Conservation (phyloP, 176 grass and related monocot species). For the Dactylis glomerata region DNA sequence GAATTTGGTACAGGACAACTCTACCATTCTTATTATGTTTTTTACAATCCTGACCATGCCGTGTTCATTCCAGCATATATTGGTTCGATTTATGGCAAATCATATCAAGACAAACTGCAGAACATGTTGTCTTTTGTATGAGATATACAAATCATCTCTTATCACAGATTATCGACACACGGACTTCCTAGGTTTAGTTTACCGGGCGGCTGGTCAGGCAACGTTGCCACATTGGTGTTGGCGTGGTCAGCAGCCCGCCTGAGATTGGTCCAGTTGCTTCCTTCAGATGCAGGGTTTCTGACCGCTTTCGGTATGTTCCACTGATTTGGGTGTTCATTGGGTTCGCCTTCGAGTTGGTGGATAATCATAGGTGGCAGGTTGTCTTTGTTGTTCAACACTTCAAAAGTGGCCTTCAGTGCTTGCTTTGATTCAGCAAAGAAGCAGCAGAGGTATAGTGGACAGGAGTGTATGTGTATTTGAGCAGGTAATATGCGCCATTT, state of each 20-base stretch:
- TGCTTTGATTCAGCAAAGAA: neutral
- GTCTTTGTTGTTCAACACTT: neutral
- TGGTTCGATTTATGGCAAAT: neutral
- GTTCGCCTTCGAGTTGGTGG: neutral
- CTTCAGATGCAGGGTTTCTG: neutral
- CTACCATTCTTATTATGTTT: neutral
- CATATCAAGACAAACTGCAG: neutral
- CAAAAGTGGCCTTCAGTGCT: neutral
- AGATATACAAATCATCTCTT: neutral
- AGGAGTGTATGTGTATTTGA: neutral
- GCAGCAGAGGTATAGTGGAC: neutral
- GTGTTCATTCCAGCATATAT: neutral
- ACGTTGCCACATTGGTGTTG: neutral
- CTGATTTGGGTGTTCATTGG: neutral
- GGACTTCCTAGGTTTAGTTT: neutral
- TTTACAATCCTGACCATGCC: neutral
- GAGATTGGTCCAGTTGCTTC: neutral
- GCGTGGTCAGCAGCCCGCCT: neutral
- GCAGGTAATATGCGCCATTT: neutral
- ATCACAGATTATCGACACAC: neutral
- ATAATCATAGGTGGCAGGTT: slow-evolving; percentile 16
- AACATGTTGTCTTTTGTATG: neutral
- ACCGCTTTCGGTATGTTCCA: neutral
- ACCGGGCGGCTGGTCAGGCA: neutral
- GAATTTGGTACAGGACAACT: neutral